Evolutionary conservation across 345 rosid species (phyloP), one percentile per base, ranked within the genome.

Genomic region (Salix caprea): DNA sequence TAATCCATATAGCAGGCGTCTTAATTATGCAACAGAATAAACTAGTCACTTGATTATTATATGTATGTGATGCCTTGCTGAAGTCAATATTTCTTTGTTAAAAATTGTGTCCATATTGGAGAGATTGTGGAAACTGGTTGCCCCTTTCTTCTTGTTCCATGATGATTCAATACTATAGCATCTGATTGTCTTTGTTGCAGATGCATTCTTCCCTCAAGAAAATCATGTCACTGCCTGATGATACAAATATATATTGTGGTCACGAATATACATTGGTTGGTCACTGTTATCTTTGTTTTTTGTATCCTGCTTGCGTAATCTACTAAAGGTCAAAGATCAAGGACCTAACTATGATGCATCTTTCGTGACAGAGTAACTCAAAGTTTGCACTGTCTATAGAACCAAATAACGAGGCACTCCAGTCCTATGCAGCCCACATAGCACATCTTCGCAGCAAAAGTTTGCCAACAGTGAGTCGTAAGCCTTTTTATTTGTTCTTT

Each of bases 211-310:
- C 99, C 68, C 91, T 96, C 23, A 82, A 76, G 77, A 92, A 88
- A 87, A 93, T 96, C 32, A 76, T 75, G 67, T 74, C 96, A 58
- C 85, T 96, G 88, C 99, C 99, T 11, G 98, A 91, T 67, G 92
- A 93, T 73, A 96, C 98, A 67, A 82, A 78, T 75, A 79, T 96
- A 79, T 96, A 92, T 77, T 96, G 97, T 21, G 93, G 99, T 50
- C 97, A 94, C 32, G 99, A 96, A 81, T 91, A 96, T 78, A 96
- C 98, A 46, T 86, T 93, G 92, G 99, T 96, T 74, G 76, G 97
- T 84, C 77, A 5, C 69, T 52, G 61, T 26, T 11, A 30, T 60
- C 46, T 32, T n/a, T 24, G 14, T 73, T 19, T 24, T 13, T 71
- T 36, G 23, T 60, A 56, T 40, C 66, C 23, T 54, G 40, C 6